phyloP scores from a whole-genome alignment of 1,139 yeast genomes.

The Sugiyamaella sp. region DNA sequence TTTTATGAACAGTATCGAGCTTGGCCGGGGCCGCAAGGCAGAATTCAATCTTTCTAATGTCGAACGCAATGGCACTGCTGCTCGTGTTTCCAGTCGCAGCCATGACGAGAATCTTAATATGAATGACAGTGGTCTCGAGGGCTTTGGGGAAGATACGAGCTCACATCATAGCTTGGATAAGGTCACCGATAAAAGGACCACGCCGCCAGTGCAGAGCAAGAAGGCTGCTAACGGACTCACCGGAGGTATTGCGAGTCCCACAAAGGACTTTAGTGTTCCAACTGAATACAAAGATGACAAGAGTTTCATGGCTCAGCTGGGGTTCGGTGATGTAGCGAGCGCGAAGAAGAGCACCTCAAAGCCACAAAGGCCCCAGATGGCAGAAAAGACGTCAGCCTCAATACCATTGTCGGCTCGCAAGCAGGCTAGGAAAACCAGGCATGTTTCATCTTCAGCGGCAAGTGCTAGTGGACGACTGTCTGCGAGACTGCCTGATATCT shows the following conservation, averaged over 20 bases:
- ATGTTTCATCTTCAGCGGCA: not conserved
- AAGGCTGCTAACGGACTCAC: not conserved
- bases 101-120: not conserved
- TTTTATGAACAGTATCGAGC: constrained; percentile 15
- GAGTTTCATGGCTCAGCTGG: constrained; percentile 26
- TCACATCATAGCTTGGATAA: constrained; percentile 21
- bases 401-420: constrained; percentile 1
- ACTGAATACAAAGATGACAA: constrained; percentile 34
- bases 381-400: not conserved
- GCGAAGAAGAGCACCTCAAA: constrained; percentile 1
- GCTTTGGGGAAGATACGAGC: constrained; percentile 11
- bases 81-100: too few species aligned
- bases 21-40: constrained; percentile 18
- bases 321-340: constrained; percentile 5
- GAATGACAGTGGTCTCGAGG: constrained; percentile 3
- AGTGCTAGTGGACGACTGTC: constrained; percentile 10
- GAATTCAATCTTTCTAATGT: constrained; percentile 16
- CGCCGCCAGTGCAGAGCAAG: constrained; percentile 15
- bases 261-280: constrained; percentile 31
- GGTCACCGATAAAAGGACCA: constrained; percentile 23
- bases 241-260: constrained; percentile 11
- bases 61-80: too few species aligned
- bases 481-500: constrained; percentile 32
- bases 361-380: not conserved
- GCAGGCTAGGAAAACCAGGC: not conserved